phyloP scores from a whole-genome alignment of 345 rosid species.

The Alliaria petiolata region DNA sequence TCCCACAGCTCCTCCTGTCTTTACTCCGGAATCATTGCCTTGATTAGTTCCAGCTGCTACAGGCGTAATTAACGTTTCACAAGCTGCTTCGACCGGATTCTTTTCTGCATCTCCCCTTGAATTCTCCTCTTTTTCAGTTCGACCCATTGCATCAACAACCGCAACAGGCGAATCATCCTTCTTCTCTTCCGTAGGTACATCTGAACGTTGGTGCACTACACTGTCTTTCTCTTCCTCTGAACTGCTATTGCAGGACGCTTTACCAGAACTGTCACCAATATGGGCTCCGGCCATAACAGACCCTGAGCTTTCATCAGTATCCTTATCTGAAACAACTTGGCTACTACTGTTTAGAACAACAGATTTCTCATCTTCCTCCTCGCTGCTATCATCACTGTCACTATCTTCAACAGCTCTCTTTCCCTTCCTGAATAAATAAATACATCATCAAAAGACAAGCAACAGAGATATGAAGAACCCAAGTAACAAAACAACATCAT shows the following conservation, averaged over 20 bases:
- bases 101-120: constrained; percentile 24
- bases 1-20: constrained; percentile 16
- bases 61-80: constrained; percentile 9
- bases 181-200: constrained; percentile 26
- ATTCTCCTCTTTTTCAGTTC: constrained; percentile 27
- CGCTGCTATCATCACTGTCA: constrained; percentile 61
- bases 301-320: constrained; percentile 51
- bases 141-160: constrained; percentile 28
- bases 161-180: constrained; percentile 16
- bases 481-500: neutral
- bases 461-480: neutral
- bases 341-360: constrained; percentile 44
- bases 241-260: constrained; percentile 41
- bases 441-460: constrained; percentile 1
- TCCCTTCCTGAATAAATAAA: constrained; percentile 58
- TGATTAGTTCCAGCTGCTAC: constrained; percentile 16
- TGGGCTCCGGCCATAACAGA: constrained; percentile 42
- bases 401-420: constrained; percentile 64
- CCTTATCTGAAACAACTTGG: constrained; percentile 43
- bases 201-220: constrained; percentile 25
- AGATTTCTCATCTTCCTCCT: constrained; percentile 64
- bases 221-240: constrained; percentile 62
- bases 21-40: constrained; percentile 20
- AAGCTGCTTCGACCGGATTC: constrained; percentile 3
- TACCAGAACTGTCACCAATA: constrained; percentile 40